These are phyloP conservation scores for Dioszegia crocea DNA, from an alignment of 768 basidiomycete species.

Conservation along the genomic window DNA sequence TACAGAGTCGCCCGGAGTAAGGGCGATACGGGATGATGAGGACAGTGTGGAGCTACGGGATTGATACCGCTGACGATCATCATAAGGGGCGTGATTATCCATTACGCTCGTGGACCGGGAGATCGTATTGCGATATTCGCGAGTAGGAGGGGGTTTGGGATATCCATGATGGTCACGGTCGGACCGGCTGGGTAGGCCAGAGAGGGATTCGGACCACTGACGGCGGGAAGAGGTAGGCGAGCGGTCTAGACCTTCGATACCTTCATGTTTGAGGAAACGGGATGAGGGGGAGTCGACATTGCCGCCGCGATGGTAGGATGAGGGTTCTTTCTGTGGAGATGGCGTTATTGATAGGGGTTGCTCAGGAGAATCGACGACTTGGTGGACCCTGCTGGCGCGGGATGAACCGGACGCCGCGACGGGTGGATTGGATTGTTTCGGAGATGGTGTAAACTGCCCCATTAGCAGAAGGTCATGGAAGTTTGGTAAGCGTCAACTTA, in stretches of 20 bases:
- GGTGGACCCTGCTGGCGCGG: slow-evolving; percentile 10
- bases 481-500: too few species aligned
- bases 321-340: too few species aligned
- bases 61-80: slow-evolving; percentile 17
- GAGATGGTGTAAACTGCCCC: slow-evolving; percentile 35
- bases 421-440: slow-evolving; percentile 9
- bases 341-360: slow-evolving; percentile 7
- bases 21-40: background rate
- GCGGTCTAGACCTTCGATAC: slow-evolving; percentile 7
- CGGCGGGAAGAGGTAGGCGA: slow-evolving; percentile 9
- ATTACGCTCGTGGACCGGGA: slow-evolving; percentile 1
- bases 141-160: background rate
- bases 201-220: slow-evolving; percentile 30
- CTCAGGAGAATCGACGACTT: slow-evolving; percentile 16
- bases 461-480: too few species aligned
- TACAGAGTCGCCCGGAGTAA: slow-evolving; percentile 29
- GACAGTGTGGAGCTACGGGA: slow-evolving; percentile 8
- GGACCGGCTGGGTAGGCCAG: slow-evolving; percentile 16
- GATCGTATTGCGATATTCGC: background rate
- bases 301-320: too few species aligned
- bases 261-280: slow-evolving; percentile 4
- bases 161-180: slow-evolving; percentile 11
- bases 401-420: background rate
- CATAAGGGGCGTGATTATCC: background rate
- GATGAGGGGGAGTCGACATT: slow-evolving; percentile 10